Conservation (phyloP, 2,329 filamentous ascomycete genomes). For the Chalaropsis ovoidea region DNA sequence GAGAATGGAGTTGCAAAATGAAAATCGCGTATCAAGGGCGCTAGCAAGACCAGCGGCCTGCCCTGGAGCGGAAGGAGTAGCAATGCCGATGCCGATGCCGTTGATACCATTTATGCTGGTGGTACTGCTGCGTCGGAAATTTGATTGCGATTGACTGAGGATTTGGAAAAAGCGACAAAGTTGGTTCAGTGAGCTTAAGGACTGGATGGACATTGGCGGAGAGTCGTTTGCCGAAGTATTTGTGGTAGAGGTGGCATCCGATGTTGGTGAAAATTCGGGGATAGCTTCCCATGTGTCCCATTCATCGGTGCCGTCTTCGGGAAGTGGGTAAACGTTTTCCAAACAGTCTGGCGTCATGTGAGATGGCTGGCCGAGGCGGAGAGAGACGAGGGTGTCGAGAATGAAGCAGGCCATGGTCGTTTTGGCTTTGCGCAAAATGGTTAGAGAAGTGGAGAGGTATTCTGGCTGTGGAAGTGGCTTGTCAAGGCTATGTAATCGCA, state of each 20-base stretch:
- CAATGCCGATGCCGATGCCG: constrained; percentile 24
- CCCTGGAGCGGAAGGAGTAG: constrained; percentile 27
- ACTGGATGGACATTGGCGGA: constrained; percentile 30
- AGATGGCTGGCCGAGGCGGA: constrained; percentile 41
- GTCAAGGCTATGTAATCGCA: constrained; percentile 29
- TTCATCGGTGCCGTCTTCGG: constrained; percentile 60
- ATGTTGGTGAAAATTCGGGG: constrained; percentile 32
- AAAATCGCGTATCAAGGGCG: constrained; percentile 32
- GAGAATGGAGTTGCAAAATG: constrained; percentile 35
- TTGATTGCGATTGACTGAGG: constrained; percentile 29
- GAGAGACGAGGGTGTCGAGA: constrained; percentile 49
- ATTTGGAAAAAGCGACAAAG: constrained; percentile 35
- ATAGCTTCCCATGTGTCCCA: constrained; percentile 61
- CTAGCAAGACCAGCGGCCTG: constrained; percentile 29
- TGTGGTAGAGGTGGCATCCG: neutral
- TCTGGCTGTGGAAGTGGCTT: neutral
- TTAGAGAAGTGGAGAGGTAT: constrained; percentile 24
- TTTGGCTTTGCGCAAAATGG: constrained; percentile 26
- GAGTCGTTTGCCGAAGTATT: neutral
- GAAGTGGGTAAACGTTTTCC: constrained; percentile 39
- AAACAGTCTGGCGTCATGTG: constrained; percentile 43
- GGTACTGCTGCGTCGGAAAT: constrained; percentile 14
- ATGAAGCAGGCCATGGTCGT: constrained; percentile 48
- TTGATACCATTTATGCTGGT: neutral
- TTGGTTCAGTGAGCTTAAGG: constrained; percentile 37